phyloP scores from a whole-genome alignment of 2,329 filamentous ascomycete genomes.

The Phyllosticta citrichinensis region DNA sequence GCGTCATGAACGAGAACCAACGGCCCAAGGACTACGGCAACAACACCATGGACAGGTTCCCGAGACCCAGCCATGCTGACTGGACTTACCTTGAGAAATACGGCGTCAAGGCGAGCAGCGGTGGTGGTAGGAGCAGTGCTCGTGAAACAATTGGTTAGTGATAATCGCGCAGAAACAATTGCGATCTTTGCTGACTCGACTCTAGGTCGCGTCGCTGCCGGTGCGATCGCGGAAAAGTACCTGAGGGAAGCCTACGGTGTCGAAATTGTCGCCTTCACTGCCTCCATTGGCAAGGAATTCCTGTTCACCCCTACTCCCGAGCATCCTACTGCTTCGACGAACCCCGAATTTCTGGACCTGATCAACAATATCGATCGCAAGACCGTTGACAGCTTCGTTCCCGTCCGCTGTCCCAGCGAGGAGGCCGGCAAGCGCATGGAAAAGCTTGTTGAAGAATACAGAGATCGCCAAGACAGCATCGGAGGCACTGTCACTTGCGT shows the following conservation, averaged over 20 bases:
- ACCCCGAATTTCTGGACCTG: conserved; percentile 69
- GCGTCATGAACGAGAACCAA: conserved; percentile 87
- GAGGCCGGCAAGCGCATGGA: conserved; percentile 62
- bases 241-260: conserved; percentile 69
- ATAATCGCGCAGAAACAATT: neutral
- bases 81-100: conserved; percentile 98
- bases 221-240: conserved; percentile 90
- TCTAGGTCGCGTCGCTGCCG: conserved; percentile 72
- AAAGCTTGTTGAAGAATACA: conserved; percentile 64
- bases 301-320: conserved; percentile 63
- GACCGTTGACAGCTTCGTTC: conserved; percentile 73
- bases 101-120: conserved; percentile 81
- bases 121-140: conserved; percentile 84
- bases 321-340: conserved; percentile 58
- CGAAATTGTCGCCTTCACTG: conserved; percentile 85
- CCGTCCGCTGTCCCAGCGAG: conserved; percentile 73
- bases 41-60: conserved; percentile 84
- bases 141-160: conserved; percentile 75
- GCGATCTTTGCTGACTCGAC: neutral
- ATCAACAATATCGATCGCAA: conserved; percentile 62
- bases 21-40: conserved; percentile 84
- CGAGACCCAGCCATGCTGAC: conserved; percentile 86
- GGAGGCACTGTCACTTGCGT: conserved; percentile 93
- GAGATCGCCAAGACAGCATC: conserved; percentile 75
- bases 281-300: conserved; percentile 70